A percentile compares a stretch with the other conserved stretches of the same genome.
Conservation (phyloP, 768 basidiomycete genomes). For the Rhizopogon roseolus region DNA sequence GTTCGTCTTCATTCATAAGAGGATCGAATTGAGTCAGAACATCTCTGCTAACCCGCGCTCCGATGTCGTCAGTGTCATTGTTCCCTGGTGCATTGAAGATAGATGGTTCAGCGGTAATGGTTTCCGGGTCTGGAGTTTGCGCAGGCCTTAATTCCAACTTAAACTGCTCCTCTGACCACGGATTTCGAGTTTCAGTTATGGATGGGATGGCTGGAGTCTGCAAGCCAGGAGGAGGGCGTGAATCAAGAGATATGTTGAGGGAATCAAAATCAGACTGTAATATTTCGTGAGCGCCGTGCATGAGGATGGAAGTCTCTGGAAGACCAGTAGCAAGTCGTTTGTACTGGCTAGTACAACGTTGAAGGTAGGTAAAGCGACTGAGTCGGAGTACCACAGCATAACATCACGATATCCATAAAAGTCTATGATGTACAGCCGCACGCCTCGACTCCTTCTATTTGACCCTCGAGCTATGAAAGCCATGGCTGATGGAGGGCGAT, state of each 20-base stretch:
- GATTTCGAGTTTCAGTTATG: constrained; percentile 6
- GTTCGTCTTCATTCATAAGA: constrained; percentile 50
- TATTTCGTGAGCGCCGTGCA: not conserved
- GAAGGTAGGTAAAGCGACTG: not conserved
- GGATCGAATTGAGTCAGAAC: constrained; percentile 69
- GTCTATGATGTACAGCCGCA: not conserved
- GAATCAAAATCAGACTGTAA: not conserved
- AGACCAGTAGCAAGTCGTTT: no score
- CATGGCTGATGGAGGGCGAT: no score
- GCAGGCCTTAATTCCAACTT: constrained; percentile 6
- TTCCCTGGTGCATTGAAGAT: constrained; percentile 19
- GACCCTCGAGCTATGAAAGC: no score
- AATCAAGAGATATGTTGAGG: not conserved
- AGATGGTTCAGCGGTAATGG: constrained; percentile 37
- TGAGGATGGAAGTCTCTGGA: not conserved
- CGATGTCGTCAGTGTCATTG: constrained; percentile 4
- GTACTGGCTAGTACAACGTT: not conserved
- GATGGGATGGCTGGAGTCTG: not conserved
- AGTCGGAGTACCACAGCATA: not conserved
- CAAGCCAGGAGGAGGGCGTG: not conserved
- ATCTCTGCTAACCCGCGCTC: constrained; percentile 25
- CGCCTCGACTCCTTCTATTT: no score
- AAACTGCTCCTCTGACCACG: constrained; percentile 14
- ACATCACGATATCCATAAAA: not conserved
- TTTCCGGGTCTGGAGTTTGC: constrained; percentile 38